Evolutionary conservation across 768 basidiomycete species (phyloP).

Genomic region (Trametes gibbosa): DNA sequence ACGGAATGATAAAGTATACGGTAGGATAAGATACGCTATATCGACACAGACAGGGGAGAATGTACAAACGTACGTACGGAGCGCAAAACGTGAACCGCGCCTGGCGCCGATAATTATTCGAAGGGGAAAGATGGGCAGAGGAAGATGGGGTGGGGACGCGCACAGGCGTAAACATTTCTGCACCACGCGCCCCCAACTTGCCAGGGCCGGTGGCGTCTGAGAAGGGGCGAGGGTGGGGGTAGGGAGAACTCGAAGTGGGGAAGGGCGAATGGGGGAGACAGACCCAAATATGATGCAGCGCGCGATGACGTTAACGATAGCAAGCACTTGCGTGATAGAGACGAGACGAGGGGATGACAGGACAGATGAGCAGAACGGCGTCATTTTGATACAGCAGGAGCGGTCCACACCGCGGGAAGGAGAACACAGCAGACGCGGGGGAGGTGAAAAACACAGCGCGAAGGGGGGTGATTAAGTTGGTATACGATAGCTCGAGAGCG

Average conservation of each 20-base stretch:
- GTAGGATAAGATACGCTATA: conserved; percentile 4
- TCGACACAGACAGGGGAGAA: conserved; percentile 4
- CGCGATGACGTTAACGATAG: conserved; percentile 14
- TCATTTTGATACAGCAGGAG: conserved; percentile 19
- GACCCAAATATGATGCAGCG: conserved; percentile 1
- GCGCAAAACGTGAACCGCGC: not conserved
- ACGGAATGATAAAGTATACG: not conserved
- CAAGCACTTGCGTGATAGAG: conserved; percentile 11
- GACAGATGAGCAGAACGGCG: conserved; percentile 6
- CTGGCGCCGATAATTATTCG: conserved; percentile 11
- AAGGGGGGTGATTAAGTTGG: conserved; percentile 3
- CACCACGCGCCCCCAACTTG: conserved; percentile 1
- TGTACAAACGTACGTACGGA: conserved; percentile 6
- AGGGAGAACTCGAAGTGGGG: not conserved
- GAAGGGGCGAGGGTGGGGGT: not conserved
- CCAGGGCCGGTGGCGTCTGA: not conserved
- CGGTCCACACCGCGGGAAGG: conserved; percentile 1
- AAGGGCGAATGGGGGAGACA: not conserved
- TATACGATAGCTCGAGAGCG: conserved; percentile 1
- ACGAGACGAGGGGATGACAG: not conserved
- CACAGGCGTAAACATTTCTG: not conserved
- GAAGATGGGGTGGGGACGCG: not conserved
- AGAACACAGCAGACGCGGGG: not conserved
- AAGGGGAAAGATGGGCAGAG: not conserved
- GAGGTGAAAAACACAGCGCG: not conserved